Percentiles rank a stretch among this genome's conserved stretches.
Evolutionary conservation across 1,284 basidiomycete genomes (phyloP).

Genomic region (Fomitiporia mediterranea): DNA sequence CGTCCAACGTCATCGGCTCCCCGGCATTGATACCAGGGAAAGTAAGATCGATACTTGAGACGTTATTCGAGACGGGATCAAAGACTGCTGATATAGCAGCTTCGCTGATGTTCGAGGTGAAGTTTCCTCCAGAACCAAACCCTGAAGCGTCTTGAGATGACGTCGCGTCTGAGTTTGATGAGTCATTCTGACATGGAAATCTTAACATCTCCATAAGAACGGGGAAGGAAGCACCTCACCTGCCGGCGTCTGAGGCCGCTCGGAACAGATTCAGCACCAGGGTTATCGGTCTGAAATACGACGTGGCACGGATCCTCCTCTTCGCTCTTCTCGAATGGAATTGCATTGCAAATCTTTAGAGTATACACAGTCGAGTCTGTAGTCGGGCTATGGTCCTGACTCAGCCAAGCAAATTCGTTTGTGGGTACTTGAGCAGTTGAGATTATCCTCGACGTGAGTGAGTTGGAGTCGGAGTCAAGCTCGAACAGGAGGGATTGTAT

Average conservation of each 20-base stretch:
- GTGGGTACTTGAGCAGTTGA: conserved; percentile 34
- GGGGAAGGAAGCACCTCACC: neutral
- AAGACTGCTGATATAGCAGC: conserved; percentile 4
- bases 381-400: conserved; percentile 28
- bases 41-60: neutral
- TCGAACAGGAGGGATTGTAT: conserved; percentile 47
- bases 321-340: conserved; percentile 31
- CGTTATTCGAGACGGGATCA: neutral
- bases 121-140: neutral
- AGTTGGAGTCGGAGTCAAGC: conserved; percentile 39
- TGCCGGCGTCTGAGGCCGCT: conserved; percentile 17
- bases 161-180: neutral
- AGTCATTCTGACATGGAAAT: neutral
- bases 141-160: neutral
- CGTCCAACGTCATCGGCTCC: conserved; percentile 26
- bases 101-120: neutral
- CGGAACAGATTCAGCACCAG: conserved; percentile 7
- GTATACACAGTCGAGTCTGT: conserved; percentile 23
- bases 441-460: conserved; percentile 37
- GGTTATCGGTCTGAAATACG: conserved; percentile 24
- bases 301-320: conserved; percentile 27
- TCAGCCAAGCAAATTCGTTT: conserved; percentile 37
- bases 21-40: conserved; percentile 21
- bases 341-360: conserved; percentile 42
- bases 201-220: neutral